A percentile compares a stretch with the other conserved stretches of the same genome.
Conservation (phyloP, 805 yeast genomes). For the Jamesozyma jinghongensis region DNA sequence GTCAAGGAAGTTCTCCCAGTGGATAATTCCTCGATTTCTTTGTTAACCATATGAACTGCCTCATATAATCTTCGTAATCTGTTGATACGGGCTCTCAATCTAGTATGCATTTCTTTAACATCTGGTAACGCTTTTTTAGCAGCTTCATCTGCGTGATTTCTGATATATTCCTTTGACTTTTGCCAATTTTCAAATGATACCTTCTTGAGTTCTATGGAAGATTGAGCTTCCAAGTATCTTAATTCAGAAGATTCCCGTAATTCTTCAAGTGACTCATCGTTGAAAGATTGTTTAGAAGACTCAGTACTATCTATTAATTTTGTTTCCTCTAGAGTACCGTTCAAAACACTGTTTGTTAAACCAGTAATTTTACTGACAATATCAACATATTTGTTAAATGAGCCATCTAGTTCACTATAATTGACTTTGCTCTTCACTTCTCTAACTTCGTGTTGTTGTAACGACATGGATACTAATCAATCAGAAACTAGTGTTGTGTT, state of each 20-base stretch:
- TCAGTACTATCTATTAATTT: constrained; percentile 3
- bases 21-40: constrained; percentile 17
- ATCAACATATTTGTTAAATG: constrained; percentile 21
- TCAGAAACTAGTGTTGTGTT: too few relatives aligned
- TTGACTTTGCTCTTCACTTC: constrained; percentile 19
- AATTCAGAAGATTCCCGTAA: constrained; percentile 12
- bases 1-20: constrained; percentile 18
- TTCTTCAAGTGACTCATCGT: constrained; percentile 7
- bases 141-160: constrained; percentile 9
- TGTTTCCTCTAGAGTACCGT: constrained; percentile 13
- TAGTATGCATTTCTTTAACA: constrained; percentile 8
- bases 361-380: constrained; percentile 13
- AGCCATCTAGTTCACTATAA: constrained; percentile 21
- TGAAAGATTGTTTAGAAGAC: constrained; percentile 3
- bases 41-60: constrained; percentile 17
- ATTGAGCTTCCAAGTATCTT: constrained; percentile 19
- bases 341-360: constrained; percentile 13
- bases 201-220: constrained; percentile 22
- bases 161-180: constrained; percentile 13
- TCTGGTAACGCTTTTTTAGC: constrained; percentile 10
- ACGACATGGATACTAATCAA: too few relatives aligned
- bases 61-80: constrained; percentile 20
- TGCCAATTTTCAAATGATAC: constrained; percentile 18
- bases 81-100: constrained; percentile 12
- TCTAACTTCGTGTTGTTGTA: constrained; percentile 10